A percentile compares a stretch with the other conserved stretches of the same genome.
These are phyloP conservation scores for Lyophyllum semitale DNA, from an alignment of 768 basidiomycete species.

Conservation along the genomic window DNA sequence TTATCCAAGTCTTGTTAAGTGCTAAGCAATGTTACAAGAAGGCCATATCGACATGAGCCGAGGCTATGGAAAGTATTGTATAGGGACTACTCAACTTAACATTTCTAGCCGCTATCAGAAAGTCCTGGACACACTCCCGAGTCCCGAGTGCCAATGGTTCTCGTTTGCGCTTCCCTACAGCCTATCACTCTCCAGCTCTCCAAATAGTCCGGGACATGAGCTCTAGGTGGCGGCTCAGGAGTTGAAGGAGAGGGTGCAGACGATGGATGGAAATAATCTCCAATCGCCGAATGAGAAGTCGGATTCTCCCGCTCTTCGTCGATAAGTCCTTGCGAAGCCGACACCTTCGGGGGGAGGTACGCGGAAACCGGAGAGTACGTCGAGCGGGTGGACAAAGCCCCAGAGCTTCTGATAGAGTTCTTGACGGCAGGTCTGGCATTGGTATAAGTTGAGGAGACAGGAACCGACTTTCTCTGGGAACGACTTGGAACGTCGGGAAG, in stretches of 20 bases:
- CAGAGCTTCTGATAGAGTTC: slow-evolving; percentile 2
- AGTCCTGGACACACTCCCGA: too few species aligned
- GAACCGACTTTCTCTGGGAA: slow-evolving; percentile 8
- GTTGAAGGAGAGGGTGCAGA: background rate
- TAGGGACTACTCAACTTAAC: too few species aligned
- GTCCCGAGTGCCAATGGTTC: too few species aligned
- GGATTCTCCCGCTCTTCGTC: slow-evolving; percentile 2
- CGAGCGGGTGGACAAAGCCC: slow-evolving; percentile 8
- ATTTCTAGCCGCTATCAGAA: too few species aligned
- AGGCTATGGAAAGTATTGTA: too few species aligned
- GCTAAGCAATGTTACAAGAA: too few species aligned
- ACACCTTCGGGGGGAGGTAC: background rate
- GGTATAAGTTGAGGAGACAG: slow-evolving; percentile 11
- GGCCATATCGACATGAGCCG: too few species aligned
- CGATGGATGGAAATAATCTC: slow-evolving; percentile 7
- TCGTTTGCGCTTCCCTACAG: too few species aligned
- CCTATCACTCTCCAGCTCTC: background rate
- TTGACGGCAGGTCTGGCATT: background rate
- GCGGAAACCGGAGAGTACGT: background rate
- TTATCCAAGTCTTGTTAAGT: too few species aligned
- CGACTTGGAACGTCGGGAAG: slow-evolving; percentile 3
- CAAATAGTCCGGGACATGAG: background rate
- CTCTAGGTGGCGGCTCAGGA: slow-evolving; percentile 1
- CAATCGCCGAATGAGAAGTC: slow-evolving; percentile 6
- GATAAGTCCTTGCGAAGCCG: background rate